Base-by-base conservation (phyloP, 352 stramenopile genomes). In the Globisporangium middletonii region DNA sequence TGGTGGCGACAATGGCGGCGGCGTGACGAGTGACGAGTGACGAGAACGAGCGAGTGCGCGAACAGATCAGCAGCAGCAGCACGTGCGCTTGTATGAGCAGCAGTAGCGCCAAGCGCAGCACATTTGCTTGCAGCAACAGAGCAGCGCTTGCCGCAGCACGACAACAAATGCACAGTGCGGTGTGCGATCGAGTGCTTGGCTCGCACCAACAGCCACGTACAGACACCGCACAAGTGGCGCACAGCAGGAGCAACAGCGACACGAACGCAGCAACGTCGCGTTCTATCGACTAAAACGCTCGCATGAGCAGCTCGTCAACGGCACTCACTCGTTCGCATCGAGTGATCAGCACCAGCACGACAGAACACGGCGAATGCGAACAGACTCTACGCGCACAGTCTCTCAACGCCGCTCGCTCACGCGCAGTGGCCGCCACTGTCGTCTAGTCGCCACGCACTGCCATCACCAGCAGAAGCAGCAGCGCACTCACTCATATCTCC, bases 391-490 rank as follows among this genome's bases (percentile, higher is more conserved):
- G 1, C 16, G 26, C 43, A n/a, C n/a, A n/a, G n/a, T n/a, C n/a
- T n/a, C n/a, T 48, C 43, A n/a, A 19, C 18, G 23, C 44, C 44
- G 28, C 16, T 49, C 44, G 18, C 18, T 15, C 19, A 8, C 12
- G 3, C n/a, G n/a, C n/a, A n/a, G n/a, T n/a, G n/a, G n/a, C n/a
- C 7, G 33, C 33, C 28, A 26, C 26, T 23, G 19, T 15, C 18
- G 12, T 1, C 33, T n/a, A n/a, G n/a, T n/a, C n/a, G n/a, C n/a
- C n/a, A n/a, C n/a, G n/a, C n/a, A n/a, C n/a, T n/a, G n/a, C n/a
- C n/a, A n/a, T n/a, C n/a, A n/a, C n/a, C n/a, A n/a, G n/a, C n/a
- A 53, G 28, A 23, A 52, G 16, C 47, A 52, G 47, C 27, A 38
- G 23, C 16, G 2, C 13, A n/a, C n/a, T n/a, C n/a, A n/a, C n/a